Percentiles rank a stretch among this genome's conserved stretches.
These are phyloP conservation scores for Lachancea sp. DNA, from an alignment of 805 yeast genomes.

Conservation along the genomic window DNA sequence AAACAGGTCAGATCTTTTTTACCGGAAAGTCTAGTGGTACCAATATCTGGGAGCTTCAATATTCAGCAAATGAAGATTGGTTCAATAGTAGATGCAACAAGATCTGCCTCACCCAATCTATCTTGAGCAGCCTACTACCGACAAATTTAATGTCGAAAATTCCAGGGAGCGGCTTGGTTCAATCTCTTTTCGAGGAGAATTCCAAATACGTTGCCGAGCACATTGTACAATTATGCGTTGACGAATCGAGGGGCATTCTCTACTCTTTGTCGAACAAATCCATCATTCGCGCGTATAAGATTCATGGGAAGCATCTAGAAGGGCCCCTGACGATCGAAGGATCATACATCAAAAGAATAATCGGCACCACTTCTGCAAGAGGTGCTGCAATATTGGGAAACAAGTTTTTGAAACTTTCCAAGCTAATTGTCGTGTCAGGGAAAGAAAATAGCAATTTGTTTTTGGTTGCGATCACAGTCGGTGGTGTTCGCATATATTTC, in stretches of 20 bases:
- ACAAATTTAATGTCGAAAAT: constrained; percentile 27
- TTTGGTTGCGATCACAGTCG: constrained; percentile 70
- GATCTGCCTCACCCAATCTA: constrained; percentile 71
- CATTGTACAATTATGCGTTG: constrained; percentile 61
- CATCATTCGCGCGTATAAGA: constrained; percentile 69
- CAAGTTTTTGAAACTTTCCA: constrained; percentile 54
- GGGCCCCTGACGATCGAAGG: constrained; percentile 36
- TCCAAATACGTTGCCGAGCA: constrained; percentile 43
- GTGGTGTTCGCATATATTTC: constrained; percentile 72
- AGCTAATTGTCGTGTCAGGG: constrained; percentile 45
- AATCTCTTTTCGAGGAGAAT: constrained; percentile 32
- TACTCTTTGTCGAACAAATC: constrained; percentile 82
- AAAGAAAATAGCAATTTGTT: constrained; percentile 63
- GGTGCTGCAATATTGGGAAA: constrained; percentile 51
- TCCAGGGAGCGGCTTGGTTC: constrained; percentile 35
- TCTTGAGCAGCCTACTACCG: constrained; percentile 49
- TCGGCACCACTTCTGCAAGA: constrained; percentile 40
- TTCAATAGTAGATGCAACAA: constrained; percentile 77
- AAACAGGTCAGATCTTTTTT: constrained; percentile 76
- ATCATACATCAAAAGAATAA: constrained; percentile 33
- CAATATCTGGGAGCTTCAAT: constrained; percentile 82
- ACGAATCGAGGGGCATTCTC: constrained; percentile 66
- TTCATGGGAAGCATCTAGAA: constrained; percentile 37
- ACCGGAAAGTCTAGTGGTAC: constrained; percentile 72
- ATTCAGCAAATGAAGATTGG: constrained; percentile 80